Base-by-base conservation (phyloP, 306 rosid species). In the Datisca glomerata region DNA sequence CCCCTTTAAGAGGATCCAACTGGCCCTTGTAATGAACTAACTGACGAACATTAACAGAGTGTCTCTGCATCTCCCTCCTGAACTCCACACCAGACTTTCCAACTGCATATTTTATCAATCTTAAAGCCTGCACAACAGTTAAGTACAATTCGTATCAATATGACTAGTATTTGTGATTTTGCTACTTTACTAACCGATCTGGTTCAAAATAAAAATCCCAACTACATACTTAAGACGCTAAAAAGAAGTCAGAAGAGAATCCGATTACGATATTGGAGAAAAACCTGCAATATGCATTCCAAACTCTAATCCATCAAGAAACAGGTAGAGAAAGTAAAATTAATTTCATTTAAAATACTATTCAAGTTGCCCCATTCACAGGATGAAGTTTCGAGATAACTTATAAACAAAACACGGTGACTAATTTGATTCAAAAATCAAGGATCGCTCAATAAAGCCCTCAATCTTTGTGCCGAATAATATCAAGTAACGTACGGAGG, bases 61-160 rank as follows among this genome's bases (percentile, higher is more conserved):
- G 82, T 71, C 96, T 85, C 69, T 91, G 98, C 92, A 91, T 80
- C 73, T 91, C 98, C 67, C 94, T 91, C 73, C 92, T 70, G 64
- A 91, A 91, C 71, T 91, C 98, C 32, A 67, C 84, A 59, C 98
- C 98, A 42, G 98, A 84, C 66, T 91, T 91, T 21, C 75, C 96
- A 66, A 91, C 85, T 1, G 65, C 50, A 49, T 91, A 91, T 60
- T 84, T 91, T 35, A 84, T 91, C 86, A 91, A 78, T 56, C 98
- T 78, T 24, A 91, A 63, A 54, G 94, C 86, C 96, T 91, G 81
- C 51, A 47, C 12, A 50, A 54, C 37, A 44, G 42, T 44, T 27
- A 21, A 63, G 28, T 25, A 60, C 13, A 48, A 23, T 6, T 12
- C 18, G 41, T 5, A 46, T 49, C 52, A 43, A 44, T n/a, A 56